phyloP scores from a whole-genome alignment of 306 rosid genomes.

The Cucurbita maxima region DNA sequence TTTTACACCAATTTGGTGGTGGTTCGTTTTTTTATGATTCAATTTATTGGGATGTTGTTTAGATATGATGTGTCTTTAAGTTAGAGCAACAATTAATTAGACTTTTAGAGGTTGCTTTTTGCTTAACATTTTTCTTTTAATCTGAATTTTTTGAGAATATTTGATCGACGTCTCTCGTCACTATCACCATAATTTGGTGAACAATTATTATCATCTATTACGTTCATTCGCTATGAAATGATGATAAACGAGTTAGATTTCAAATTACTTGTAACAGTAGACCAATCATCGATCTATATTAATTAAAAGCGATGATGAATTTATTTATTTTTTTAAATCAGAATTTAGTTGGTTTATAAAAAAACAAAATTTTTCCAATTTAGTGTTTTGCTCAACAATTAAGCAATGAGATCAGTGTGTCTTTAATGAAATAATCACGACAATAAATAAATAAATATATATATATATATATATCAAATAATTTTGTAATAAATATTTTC shows the following conservation, averaged over 20 bases:
- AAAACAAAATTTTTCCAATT: neutral
- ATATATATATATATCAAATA: no score
- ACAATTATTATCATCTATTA: no score
- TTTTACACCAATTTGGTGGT: neutral
- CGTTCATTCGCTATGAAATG: no score
- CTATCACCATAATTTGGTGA: no score
- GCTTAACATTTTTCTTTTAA: neutral
- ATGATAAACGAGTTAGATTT: no score
- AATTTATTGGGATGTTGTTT: neutral
- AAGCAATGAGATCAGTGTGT: neutral
- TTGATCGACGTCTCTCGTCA: no score
- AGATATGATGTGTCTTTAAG: neutral
- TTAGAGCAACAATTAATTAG: conserved; percentile 1
- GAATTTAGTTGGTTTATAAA: neutral
- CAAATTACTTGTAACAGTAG: no score
- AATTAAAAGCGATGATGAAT: no score
- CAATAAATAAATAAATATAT: neutral
- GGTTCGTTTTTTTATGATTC: neutral
- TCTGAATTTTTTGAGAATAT: no score
- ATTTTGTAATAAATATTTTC: no score
- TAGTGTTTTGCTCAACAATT: neutral
- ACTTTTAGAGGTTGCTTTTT: neutral
- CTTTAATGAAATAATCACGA: neutral
- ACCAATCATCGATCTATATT: neutral
- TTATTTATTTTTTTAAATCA: no score